Evolutionary conservation across 2,329 filamentous ascomycete species (phyloP).

Genomic region (Samsoniella hepiali): DNA sequence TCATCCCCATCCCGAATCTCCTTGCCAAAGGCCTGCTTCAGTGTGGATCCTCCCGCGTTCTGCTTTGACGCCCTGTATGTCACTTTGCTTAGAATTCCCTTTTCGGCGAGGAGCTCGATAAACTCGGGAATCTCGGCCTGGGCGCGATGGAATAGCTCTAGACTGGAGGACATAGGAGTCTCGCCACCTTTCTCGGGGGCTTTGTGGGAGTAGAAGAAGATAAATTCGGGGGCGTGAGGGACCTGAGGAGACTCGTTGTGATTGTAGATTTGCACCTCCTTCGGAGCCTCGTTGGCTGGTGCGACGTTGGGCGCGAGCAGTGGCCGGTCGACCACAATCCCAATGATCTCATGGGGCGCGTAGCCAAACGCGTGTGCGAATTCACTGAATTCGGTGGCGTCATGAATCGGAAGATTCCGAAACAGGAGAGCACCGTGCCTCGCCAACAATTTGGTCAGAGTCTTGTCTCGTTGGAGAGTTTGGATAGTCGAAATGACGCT

Average conservation of each 20-base stretch:
- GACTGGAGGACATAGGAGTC: conserved; percentile 45
- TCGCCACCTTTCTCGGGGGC: conserved; percentile 37
- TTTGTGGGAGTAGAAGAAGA: conserved; percentile 46
- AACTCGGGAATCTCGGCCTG: conserved; percentile 47
- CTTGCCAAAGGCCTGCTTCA: conserved; percentile 43
- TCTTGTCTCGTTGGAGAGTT: neutral
- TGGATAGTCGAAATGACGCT: neutral
- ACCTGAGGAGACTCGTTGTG: conserved; percentile 51
- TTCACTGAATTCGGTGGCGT: conserved; percentile 44
- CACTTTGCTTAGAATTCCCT: conserved; percentile 36
- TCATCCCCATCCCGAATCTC: conserved; percentile 43
- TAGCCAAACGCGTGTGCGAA: conserved; percentile 47
- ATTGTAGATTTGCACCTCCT: conserved; percentile 46
- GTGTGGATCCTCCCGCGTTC: conserved; percentile 45
- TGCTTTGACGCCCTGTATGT: conserved; percentile 43
- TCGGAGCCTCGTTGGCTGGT: conserved; percentile 47
- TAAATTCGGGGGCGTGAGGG: conserved; percentile 49
- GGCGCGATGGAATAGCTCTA: conserved; percentile 44
- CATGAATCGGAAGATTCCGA: conserved; percentile 35
- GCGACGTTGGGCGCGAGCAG: conserved; percentile 8
- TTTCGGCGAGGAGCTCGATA: conserved; percentile 38
- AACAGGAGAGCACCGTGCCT: neutral
- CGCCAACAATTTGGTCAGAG: neutral
- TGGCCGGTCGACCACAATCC: conserved; percentile 46
- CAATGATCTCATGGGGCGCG: conserved; percentile 47